Conservation (phyloP, 805 yeast genomes). For the Teunomyces barrocoloradensis region DNA sequence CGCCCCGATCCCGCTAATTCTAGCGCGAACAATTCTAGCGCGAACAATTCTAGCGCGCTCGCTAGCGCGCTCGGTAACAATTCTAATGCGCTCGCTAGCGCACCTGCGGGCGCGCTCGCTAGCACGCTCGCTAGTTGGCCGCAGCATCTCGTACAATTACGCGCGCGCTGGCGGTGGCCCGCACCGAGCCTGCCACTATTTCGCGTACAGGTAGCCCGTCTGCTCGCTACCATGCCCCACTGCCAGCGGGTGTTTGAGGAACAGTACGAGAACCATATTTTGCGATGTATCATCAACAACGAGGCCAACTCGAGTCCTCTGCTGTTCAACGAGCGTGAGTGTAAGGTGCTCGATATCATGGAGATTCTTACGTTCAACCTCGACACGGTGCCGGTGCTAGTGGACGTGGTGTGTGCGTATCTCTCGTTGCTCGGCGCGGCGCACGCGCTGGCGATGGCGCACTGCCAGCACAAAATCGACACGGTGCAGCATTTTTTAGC, state of each 20-base stretch:
- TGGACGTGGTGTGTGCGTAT: neutral
- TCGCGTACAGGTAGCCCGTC: neutral
- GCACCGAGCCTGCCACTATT: neutral
- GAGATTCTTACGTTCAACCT: conserved; percentile 15
- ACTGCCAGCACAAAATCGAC: neutral
- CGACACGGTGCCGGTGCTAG: conserved; percentile 7
- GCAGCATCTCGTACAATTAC: neutral
- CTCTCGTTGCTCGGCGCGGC: neutral
- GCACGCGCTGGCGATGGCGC: neutral
- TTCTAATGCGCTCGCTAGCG: no score
- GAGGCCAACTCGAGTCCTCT: conserved; percentile 12
- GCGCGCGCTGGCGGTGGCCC: neutral
- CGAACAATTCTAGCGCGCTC: no score
- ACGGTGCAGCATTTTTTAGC: neutral
- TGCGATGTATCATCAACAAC: conserved; percentile 12
- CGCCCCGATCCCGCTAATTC: neutral
- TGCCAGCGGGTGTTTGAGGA: neutral
- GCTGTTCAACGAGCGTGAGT: conserved; percentile 14
- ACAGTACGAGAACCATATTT: conserved; percentile 13
- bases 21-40: no score
- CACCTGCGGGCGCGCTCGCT: no score
- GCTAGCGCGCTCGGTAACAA: no score
- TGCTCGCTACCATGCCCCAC: neutral
- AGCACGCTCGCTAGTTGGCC: neutral
- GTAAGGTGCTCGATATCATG: conserved; percentile 15